phyloP scores from a whole-genome alignment of 73 alveolate species.

The Symbiodinium pilosum region DNA sequence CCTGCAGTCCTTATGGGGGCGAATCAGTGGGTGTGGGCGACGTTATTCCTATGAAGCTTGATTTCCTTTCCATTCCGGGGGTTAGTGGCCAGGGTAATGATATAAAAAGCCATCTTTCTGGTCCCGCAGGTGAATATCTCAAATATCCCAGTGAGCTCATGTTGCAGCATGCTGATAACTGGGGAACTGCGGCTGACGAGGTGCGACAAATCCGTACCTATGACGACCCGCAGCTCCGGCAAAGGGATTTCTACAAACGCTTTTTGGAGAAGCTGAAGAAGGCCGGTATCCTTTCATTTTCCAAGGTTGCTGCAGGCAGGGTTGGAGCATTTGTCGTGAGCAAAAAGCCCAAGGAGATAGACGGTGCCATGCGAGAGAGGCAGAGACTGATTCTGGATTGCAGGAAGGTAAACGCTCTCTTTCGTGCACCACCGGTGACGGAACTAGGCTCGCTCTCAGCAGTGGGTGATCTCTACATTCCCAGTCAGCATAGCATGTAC shows the following conservation, averaged over 20 bases:
- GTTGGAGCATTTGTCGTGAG: slow-evolving; percentile 13
- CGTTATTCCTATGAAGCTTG: background rate
- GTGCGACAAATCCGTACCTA: background rate
- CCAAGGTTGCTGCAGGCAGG: background rate
- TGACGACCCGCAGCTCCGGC: background rate
- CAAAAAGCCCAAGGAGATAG: background rate
- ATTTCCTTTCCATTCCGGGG: background rate
- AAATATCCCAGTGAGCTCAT: background rate
- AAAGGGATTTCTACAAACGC: background rate
- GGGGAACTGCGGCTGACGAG: background rate
- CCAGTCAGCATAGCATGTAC: background rate
- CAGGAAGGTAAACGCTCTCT: background rate
- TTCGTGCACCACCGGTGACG: background rate
- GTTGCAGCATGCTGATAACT: slow-evolving; percentile 4
- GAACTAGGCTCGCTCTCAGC: background rate
- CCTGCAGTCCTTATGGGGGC: background rate
- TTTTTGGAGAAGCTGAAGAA: background rate
- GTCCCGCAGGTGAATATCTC: background rate
- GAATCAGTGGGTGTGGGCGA: slow-evolving; percentile 22
- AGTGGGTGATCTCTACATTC: background rate
- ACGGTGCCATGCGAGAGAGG: background rate
- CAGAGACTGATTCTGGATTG: slow-evolving; percentile 30
- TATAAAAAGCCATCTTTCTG: background rate
- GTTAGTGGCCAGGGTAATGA: background rate
- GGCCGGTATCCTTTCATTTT: background rate